These are phyloP conservation scores for Cercophora sp. DNA, from an alignment of 495 filamentous ascomycete species.

Conservation along the genomic window DNA sequence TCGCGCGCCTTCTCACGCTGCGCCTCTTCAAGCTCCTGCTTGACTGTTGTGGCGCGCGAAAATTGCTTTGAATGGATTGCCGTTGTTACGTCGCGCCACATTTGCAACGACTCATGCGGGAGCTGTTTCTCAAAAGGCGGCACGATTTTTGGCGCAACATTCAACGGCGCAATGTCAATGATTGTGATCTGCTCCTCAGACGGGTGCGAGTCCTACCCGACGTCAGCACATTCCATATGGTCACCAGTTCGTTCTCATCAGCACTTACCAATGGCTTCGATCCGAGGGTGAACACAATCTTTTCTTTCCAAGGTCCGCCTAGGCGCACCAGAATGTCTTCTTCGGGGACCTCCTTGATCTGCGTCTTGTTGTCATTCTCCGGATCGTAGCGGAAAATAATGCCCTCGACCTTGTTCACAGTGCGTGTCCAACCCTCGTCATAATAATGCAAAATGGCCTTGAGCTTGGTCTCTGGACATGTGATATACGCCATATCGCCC, in stretches of 20 bases:
- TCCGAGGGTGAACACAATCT: conserved; percentile 49
- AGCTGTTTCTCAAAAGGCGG: conserved; percentile 75
- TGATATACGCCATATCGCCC: conserved; percentile 79
- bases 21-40: conserved; percentile 86
- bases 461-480: conserved; percentile 78
- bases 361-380: conserved; percentile 68
- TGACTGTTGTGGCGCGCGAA: conserved; percentile 75
- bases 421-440: conserved; percentile 90
- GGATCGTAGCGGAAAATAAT: conserved; percentile 87
- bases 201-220: conserved; percentile 34
- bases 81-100: conserved; percentile 82
- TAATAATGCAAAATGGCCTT: conserved; percentile 89
- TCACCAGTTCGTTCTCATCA: not conserved
- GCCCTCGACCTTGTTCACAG: conserved; percentile 87
- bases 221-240: conserved; percentile 4
- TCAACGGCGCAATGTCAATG: conserved; percentile 79
- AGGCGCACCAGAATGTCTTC: conserved; percentile 79
- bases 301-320: conserved; percentile 74
- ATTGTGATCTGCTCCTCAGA: conserved; percentile 65
- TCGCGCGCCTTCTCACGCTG: conserved; percentile 83
- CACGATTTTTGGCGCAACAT: conserved; percentile 68
- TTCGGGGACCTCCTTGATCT: conserved; percentile 79
- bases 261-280: conserved; percentile 48
- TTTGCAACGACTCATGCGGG: conserved; percentile 82
- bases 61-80: conserved; percentile 85